Evolutionary conservation across 495 filamentous ascomycete species (phyloP), one percentile per base, ranked within the genome.

Genomic region (Aspergillus asperescens): DNA sequence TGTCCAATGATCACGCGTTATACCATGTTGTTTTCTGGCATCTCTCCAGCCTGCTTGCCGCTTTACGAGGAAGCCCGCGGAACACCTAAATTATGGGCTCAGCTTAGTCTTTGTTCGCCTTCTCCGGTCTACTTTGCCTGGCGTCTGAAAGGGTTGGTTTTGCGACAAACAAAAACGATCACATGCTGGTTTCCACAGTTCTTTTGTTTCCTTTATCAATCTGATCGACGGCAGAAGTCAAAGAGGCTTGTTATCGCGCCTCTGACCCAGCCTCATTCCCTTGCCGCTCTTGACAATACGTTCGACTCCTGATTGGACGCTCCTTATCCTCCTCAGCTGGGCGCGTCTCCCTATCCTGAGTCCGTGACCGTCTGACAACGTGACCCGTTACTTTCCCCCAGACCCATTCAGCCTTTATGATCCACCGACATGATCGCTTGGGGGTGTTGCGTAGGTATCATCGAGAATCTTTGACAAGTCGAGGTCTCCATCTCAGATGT

Each of bases 11-110:
- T 40, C 50, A 48, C 51, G 52, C 41, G 43, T 54, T 34, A 56
- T 53, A 50, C 54, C 62, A 62, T 57, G 57, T 56, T 56, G 56
- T 55, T 54, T 67, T 61, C 60, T 55, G 57, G 37, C 61, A 61
- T 69, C 61, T 61, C 64, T 68, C 66, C 34, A 7, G 57, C 48
- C 55, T 61, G 15, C 59, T 70, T 54, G 69, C 65, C 62, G 65
- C 71, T 73, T 76, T 37, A 16, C 2, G n/a, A 37, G 31, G 63
- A 57, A n/a, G 49, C 50, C 62, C 63, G 65, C 57, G 69, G 74
- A 77, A 72, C 71, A 66, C 65, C 52, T 66, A 29, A 29, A 29
- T 29, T 29, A n/a, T n/a, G n/a, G n/a, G n/a, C n/a, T n/a, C n/a
- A n/a, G n/a, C n/a, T n/a, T n/a, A n/a, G n/a, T n/a, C n/a, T n/a